Conservation (phyloP, 2,329 filamentous ascomycete species). For the Cryphonectria naterciae region DNA sequence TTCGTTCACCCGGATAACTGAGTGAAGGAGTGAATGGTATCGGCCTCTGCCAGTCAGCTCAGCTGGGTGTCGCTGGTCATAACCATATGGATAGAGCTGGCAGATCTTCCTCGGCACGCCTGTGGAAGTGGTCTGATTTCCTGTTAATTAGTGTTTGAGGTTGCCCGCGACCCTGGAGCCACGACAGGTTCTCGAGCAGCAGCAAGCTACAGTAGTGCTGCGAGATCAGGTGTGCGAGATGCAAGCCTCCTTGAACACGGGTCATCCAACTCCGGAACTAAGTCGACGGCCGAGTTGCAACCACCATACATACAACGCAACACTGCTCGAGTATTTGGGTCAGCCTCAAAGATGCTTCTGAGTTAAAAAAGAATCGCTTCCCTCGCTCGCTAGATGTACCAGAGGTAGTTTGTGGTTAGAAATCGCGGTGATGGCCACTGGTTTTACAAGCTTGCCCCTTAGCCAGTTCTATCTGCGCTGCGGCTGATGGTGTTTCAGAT, state of each 20-base stretch:
- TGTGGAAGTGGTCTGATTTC: slow-evolving; percentile 32
- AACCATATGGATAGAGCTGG: slow-evolving; percentile 9
- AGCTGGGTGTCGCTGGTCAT: not conserved
- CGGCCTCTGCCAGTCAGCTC: not conserved
- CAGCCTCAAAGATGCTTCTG: not conserved
- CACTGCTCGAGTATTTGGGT: not conserved
- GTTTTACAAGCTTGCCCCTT: not conserved
- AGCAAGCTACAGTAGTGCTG: not conserved
- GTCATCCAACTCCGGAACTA: not conserved
- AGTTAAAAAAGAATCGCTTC: not conserved
- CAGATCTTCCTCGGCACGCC: slow-evolving; percentile 20
- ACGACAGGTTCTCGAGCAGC: not conserved
- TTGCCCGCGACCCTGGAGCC: slow-evolving; percentile 5
- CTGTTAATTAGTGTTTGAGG: slow-evolving; percentile 32
- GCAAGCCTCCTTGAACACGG: not conserved
- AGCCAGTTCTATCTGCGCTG: not conserved
- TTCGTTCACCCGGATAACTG: not conserved
- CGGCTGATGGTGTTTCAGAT: slow-evolving; percentile 15
- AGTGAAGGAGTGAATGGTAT: not conserved
- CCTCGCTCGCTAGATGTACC: not conserved
- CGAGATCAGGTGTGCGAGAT: not conserved
- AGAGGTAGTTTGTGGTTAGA: not conserved
- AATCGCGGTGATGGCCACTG: not conserved
- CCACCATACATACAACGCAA: not conserved
- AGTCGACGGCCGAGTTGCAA: not conserved